Evolutionary conservation across 148 eudicot genomes (phyloP).

Genomic region (Rhododendron griersonianum): DNA sequence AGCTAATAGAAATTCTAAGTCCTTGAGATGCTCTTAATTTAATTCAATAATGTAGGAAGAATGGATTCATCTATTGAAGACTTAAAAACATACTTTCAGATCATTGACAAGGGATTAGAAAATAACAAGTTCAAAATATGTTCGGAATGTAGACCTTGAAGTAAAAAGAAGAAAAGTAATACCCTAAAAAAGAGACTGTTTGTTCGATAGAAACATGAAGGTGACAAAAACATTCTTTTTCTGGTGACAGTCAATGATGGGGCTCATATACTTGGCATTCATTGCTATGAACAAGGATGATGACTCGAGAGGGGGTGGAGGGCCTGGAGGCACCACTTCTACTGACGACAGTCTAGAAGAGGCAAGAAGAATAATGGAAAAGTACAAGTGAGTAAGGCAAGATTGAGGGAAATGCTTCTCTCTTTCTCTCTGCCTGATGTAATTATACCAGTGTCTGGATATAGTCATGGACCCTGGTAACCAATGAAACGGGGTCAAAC

Average conservation of each 20-base stretch:
- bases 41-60: neutral
- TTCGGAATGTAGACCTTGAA: neutral
- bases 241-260: conserved; percentile 71
- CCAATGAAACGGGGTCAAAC: neutral
- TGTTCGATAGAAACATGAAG: neutral
- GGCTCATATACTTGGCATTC: conserved; percentile 70
- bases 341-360: conserved; percentile 79
- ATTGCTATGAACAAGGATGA: conserved; percentile 89
- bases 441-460: neutral
- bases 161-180: neutral
- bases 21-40: neutral
- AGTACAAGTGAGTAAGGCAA: conserved; percentile 60
- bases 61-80: neutral
- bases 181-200: neutral
- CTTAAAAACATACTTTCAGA: neutral
- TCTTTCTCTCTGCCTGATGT: conserved; percentile 1
- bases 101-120: neutral
- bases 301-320: conserved; percentile 43
- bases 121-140: neutral
- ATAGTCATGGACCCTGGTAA: neutral
- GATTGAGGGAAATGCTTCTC: neutral
- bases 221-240: neutral
- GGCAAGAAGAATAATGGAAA: conserved; percentile 92
- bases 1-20: neutral
- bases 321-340: conserved; percentile 29